Conservation (phyloP, 164 flowering plant species). For the Piper longum region DNA sequence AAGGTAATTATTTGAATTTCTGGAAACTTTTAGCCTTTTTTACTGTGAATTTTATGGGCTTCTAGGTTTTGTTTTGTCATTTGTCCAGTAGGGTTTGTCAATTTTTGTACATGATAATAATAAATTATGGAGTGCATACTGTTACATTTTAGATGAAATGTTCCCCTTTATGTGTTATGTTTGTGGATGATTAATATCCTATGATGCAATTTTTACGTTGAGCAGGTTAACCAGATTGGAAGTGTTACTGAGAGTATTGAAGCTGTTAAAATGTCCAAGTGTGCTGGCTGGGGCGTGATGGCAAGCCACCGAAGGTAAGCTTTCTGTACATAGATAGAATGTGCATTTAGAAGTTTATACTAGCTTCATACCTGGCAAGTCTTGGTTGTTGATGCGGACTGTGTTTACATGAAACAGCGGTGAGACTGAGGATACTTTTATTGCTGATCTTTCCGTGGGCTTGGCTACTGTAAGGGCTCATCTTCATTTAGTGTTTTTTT, state of each 20-base stretch:
- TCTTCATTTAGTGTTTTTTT: not conserved
- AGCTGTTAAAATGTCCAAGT: conserved; percentile 29
- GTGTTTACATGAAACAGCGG: conserved; percentile 18
- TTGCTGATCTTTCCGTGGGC: conserved; percentile 39
- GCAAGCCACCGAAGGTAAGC: conserved; percentile 27
- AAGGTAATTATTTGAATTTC: conserved; percentile 24
- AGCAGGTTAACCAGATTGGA: conserved; percentile 30
- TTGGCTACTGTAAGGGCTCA: conserved; percentile 22
- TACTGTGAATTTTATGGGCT: too few relatives aligned
- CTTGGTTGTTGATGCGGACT: not conserved
- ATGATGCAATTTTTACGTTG: not conserved
- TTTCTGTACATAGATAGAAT: not conserved
- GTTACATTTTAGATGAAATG: too few relatives aligned
- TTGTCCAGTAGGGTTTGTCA: too few relatives aligned
- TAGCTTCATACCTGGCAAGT: not conserved
- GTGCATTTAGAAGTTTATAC: too few relatives aligned
- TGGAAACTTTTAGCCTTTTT: not conserved
- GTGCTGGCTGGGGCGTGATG: conserved; percentile 35
- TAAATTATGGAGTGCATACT: too few relatives aligned
- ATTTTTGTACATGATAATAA: too few relatives aligned
- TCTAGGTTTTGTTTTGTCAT: too few relatives aligned
- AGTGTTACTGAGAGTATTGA: conserved; percentile 37
- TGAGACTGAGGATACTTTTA: conserved; percentile 37
- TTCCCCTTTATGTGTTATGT: too few relatives aligned
- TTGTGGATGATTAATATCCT: not conserved